Base-by-base conservation (phyloP, 1,139 yeast species). In the Kodamaea fungicola region DNA sequence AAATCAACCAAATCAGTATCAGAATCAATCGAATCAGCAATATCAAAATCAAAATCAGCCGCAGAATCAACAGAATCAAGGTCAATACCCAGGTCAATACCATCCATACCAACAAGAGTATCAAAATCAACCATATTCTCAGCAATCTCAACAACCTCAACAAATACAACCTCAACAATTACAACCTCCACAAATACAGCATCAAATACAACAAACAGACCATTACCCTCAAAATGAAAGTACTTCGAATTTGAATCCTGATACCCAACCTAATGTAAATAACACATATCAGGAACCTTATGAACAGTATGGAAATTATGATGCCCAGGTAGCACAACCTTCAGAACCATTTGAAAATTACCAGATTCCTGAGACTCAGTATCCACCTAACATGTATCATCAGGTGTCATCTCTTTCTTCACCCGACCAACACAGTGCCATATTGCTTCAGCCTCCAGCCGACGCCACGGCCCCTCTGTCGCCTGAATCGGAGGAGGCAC, bases 331-430 rank as follows among this genome's bases (percentile, higher is more conserved):
- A 28, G 32, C 27, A 21, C 40, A 38, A 27, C 16, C 40, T 8
- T 31, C 47, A 8, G 69, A 64, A 33, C 71, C 69, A 2, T 62
- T 52, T 39, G 62, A 62, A 3, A 51, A 53, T 34, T 62, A 64
- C 40, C 39, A 43, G 24, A 43, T 57, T 16, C 19, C 19, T 16
- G 19, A 16, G 19, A 16, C 29, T 3, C 9, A 12, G 8, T 27
- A 10, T 12, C 12, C 9, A 3, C 3, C 4, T 27, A 12, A 27
- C 5, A 4, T 9, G 8, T 27, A 8, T 7, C 12, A n/a, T 8
- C 12, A 3, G 6, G 29, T 12, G 4, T 27, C 29, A 7, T n/a
- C 12, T 12, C 9, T 10, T n/a, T 12, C 12, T 9, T 27, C 29
- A n/a, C 29, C 29, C 4, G 8, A 27, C 13, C 16, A 3, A 12